phyloP scores from a whole-genome alignment of 805 yeast genomes.

The Spathaspora hagerdaliae region DNA sequence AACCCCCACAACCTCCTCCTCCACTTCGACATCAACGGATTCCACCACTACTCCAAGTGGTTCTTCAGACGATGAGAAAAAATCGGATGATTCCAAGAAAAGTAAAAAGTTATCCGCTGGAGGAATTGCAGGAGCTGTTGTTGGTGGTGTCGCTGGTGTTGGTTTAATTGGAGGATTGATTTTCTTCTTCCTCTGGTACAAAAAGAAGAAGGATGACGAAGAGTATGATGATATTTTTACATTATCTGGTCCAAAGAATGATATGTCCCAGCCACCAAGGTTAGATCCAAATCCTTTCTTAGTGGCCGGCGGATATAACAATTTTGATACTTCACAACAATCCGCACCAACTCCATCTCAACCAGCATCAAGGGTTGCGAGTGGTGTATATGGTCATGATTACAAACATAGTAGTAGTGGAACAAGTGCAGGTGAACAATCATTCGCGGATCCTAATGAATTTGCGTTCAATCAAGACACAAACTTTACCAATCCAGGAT shows the following conservation, averaged over 20 bases:
- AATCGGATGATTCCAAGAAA: constrained; percentile 7
- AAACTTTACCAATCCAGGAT: neutral
- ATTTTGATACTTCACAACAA: constrained; percentile 8
- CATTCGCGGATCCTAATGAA: constrained; percentile 7
- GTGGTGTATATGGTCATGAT: constrained; percentile 5
- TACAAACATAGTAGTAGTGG: constrained; percentile 7
- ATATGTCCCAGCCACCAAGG: constrained; percentile 9
- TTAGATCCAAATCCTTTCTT: constrained; percentile 21
- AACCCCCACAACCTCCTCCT: constrained; percentile 5
- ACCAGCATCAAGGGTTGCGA: neutral
- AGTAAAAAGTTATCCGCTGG: constrained; percentile 31
- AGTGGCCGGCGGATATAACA: constrained; percentile 9
- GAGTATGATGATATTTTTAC: constrained; percentile 40
- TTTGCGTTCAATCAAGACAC: neutral
- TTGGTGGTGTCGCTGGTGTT: constrained; percentile 39
- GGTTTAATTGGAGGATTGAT: constrained; percentile 33
- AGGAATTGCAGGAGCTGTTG: constrained; percentile 39
- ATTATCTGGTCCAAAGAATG: constrained; percentile 22
- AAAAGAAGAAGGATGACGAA: constrained; percentile 34
- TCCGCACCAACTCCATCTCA: constrained; percentile 2
- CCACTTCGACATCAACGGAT: constrained; percentile 4
- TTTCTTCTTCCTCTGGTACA: constrained; percentile 39
- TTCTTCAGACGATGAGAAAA: constrained; percentile 3
- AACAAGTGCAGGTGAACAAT: constrained; percentile 8
- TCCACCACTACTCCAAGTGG: constrained; percentile 9